Conservation (phyloP, 257 asterid species). For the Solanum rostratum region DNA sequence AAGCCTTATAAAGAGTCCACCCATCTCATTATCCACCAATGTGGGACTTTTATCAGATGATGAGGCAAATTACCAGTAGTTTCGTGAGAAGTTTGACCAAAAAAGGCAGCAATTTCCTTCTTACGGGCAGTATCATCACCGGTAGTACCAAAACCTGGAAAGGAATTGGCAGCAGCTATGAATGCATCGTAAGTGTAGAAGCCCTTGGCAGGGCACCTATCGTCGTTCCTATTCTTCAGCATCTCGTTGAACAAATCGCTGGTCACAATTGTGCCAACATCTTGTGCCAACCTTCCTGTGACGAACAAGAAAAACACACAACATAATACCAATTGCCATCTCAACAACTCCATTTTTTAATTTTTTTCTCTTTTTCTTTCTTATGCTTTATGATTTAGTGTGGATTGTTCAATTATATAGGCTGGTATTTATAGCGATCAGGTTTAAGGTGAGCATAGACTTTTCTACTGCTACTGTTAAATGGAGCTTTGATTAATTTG, state of each 20-base stretch:
- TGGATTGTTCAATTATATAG: background rate
- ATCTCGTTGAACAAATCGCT: conserved; percentile 3
- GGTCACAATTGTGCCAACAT: background rate
- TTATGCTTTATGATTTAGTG: background rate
- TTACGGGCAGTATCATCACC: conserved; percentile 11
- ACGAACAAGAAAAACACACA: background rate
- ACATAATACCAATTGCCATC: background rate
- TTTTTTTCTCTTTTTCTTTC: background rate
- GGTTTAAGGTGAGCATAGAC: background rate
- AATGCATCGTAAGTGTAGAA: conserved; percentile 22
- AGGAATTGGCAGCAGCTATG: conserved; percentile 19
- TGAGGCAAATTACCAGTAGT: conserved; percentile 9
- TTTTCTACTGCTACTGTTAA: background rate
- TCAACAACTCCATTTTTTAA: background rate
- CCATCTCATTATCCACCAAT: too few species aligned
- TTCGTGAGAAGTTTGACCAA: conserved; percentile 26
- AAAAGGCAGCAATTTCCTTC: conserved; percentile 20
- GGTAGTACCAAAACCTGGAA: conserved; percentile 18
- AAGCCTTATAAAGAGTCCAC: too few species aligned
- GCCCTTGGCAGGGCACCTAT: conserved; percentile 11
- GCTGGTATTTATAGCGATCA: background rate
- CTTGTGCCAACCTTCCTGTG: background rate
- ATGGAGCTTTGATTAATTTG: background rate
- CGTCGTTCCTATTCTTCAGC: conserved; percentile 10
- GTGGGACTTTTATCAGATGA: too few species aligned